phyloP scores from a whole-genome alignment of 345 rosid genomes.

The Crucihimalaya himalaica region DNA sequence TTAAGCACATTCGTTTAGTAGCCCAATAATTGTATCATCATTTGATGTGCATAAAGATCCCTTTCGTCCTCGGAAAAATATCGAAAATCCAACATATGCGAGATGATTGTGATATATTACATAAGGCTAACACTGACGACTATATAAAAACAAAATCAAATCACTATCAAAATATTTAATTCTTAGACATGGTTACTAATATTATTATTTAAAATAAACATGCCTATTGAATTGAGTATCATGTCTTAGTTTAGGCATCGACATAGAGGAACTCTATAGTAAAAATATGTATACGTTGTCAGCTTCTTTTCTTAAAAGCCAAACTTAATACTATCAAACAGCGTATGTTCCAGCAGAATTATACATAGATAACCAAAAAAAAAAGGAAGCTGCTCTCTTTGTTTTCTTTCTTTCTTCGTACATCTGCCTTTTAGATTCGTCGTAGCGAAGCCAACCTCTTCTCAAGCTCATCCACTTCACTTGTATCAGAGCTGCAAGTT shows the following conservation, averaged over 20 bases:
- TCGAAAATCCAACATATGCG: too few species aligned
- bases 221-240: too few species aligned
- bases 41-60: too few species aligned
- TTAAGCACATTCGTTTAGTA: too few species aligned
- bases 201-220: too few species aligned
- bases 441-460: conserved; percentile 91
- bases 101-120: too few species aligned
- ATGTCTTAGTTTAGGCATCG: neutral
- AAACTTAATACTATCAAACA: conserved; percentile 9
- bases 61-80: too few species aligned
- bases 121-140: too few species aligned
- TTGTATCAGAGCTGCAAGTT: conserved; percentile 57
- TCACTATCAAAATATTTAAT: too few species aligned
- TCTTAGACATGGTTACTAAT: too few species aligned
- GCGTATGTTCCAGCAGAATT: conserved; percentile 20
- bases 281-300: neutral
- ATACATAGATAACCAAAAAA: conserved; percentile 27
- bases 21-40: too few species aligned
- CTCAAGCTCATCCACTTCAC: conserved; percentile 86
- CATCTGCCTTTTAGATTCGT: conserved; percentile 51
- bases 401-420: neutral
- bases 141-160: too few species aligned
- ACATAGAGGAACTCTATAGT: conserved; percentile 1
- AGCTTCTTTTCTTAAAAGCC: neutral
- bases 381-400: conserved; percentile 1